Conservation (phyloP, 2,329 filamentous ascomycete species). For the Penicillium sp. region DNA sequence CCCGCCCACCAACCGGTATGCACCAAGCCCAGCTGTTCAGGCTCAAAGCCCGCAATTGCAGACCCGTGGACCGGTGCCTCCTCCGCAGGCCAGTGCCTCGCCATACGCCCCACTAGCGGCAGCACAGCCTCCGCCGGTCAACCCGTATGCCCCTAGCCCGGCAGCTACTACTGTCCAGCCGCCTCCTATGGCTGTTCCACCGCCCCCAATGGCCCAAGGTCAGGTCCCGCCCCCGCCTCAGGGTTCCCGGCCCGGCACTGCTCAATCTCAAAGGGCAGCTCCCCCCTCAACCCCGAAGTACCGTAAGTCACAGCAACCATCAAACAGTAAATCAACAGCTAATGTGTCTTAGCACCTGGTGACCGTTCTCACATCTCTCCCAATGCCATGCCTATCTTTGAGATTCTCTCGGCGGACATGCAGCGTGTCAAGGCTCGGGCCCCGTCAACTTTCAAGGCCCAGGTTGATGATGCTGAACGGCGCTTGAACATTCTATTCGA, state of each 20-base stretch:
- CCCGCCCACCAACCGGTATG: conserved; percentile 73
- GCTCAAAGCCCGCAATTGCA: conserved; percentile 48
- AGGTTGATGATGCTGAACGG: conserved; percentile 93
- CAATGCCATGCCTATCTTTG: conserved; percentile 71
- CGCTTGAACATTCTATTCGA: conserved; percentile 92
- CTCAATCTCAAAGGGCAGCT: conserved; percentile 50
- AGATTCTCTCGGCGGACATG: conserved; percentile 79
- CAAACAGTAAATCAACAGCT: conserved; percentile 2
- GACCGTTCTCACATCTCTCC: conserved; percentile 86
- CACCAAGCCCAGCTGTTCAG: conserved; percentile 62
- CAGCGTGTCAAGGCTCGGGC: conserved; percentile 82
- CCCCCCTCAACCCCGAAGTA: conserved; percentile 60
- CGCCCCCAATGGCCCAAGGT: not conserved
- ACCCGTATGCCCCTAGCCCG: conserved; percentile 46
- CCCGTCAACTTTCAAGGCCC: conserved; percentile 77
- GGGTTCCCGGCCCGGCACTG: conserved; percentile 47
- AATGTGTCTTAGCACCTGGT: conserved; percentile 54
- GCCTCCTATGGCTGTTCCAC: not conserved
- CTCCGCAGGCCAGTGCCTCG: conserved; percentile 39
- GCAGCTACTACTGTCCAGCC: conserved; percentile 37
- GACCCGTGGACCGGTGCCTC: conserved; percentile 49
- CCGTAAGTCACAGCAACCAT: conserved; percentile 51
- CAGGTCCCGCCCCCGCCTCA: conserved; percentile 41
- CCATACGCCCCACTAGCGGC: conserved; percentile 60
- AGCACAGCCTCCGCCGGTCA: conserved; percentile 37